Conservation (phyloP, 2,329 filamentous ascomycete genomes). For the Gliomastix tumulicola region DNA sequence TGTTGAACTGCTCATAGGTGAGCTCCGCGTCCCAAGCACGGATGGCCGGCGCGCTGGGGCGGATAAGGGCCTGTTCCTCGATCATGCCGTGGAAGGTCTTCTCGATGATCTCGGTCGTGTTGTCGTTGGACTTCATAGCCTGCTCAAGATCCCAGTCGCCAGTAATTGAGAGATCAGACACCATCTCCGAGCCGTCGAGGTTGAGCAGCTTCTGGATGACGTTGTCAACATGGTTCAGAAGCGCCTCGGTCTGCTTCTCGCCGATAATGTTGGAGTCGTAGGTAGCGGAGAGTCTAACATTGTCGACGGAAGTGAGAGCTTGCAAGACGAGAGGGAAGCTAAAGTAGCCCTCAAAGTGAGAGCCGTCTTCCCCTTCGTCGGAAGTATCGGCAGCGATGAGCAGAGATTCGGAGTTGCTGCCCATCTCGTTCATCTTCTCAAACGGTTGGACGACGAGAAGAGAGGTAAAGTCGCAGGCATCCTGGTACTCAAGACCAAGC, state of each 20-base stretch:
- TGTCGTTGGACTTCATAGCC: constrained; percentile 2
- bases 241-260: constrained; percentile 5
- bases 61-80: constrained; percentile 19
- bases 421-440: constrained; percentile 3
- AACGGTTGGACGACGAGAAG: constrained; percentile 9
- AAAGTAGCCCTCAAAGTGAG: constrained; percentile 17
- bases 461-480: constrained; percentile 5
- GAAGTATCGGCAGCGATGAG: background rate
- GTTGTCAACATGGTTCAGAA: constrained; percentile 8
- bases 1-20: constrained; percentile 26
- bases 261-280: constrained; percentile 5
- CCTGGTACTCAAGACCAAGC: constrained; percentile 3
- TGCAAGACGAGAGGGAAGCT: constrained; percentile 5
- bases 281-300: background rate
- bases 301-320: constrained; percentile 1
- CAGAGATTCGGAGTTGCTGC: background rate
- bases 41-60: constrained; percentile 23
- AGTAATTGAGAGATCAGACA: background rate
- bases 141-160: constrained; percentile 1
- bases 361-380: constrained; percentile 3
- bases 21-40: constrained; percentile 32
- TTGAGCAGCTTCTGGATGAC: constrained; percentile 7
- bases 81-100: constrained; percentile 31
- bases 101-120: constrained; percentile 1
- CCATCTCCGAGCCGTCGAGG: background rate